Evolutionary conservation across 2,329 filamentous ascomycete genomes (phyloP), one percentile per base, ranked within the genome.

Genomic region (Cytospora piceicola): DNA sequence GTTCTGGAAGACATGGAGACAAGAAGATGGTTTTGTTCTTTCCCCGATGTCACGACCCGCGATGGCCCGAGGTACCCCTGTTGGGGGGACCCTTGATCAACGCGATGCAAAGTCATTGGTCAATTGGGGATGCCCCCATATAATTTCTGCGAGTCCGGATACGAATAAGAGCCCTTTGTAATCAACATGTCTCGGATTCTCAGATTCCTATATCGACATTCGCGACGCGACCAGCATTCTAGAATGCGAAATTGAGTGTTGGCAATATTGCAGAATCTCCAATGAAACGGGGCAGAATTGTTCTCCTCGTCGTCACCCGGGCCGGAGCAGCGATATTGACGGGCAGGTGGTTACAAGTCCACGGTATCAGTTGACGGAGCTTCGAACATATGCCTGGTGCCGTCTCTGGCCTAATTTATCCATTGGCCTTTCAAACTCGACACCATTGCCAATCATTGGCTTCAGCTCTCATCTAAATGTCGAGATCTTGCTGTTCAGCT

Each of bases 1-100:
- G 49, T 65, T 56, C 63, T 65, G 56, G 63, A 61, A 61, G n/a
- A 59, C 20, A 4, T 59, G 34, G 42, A 63, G 27, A 39, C 36
- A 58, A 58, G 32, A 29, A 6, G 22, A 53, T n/a, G 51, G 46
- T 30, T 27, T 27, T 34, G 30, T 46, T 55, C 59, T 20, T 61
- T n/a, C n/a, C 55, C 49, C 30, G 27, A 29, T 29, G 27, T 29
- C 27, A 34, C 12, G 11, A 14, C 34, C 34, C 34, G 14, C 11
- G 34, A 36, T 36, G 59, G 51, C n/a, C 51, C 34, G 49, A 61
- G 51, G 51, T 17, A n/a, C 51, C 34, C 59, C 15, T 54, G 22
- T 58, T 53, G 54, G 36, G 59, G 36, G 42, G 27, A 34, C n/a
- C 56, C 54, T 54, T 54, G 55, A 42, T 42, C 39, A 34, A 39